Evolutionary conservation across 805 yeast genomes (phyloP).

Genomic region (Wickerhamiella galacta): DNA sequence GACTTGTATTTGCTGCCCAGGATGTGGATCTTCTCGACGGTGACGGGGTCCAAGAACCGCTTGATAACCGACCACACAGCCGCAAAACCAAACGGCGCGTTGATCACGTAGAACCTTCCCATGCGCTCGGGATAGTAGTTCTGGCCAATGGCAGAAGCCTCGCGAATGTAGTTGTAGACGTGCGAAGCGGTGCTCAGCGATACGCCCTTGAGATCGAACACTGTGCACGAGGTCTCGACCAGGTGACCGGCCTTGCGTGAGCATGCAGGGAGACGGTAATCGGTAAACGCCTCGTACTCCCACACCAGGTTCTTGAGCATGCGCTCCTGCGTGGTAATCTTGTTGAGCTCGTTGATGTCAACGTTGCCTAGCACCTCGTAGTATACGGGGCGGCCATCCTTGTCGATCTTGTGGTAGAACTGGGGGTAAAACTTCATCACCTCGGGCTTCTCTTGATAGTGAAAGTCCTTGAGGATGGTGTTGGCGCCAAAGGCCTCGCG

Average conservation of each 20-base stretch:
- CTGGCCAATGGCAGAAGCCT: conserved; percentile 89
- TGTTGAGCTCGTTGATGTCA: conserved; percentile 77
- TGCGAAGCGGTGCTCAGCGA: conserved; percentile 69
- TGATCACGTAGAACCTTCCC: conserved; percentile 93
- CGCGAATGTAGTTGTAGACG: conserved; percentile 76
- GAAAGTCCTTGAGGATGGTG: conserved; percentile 72
- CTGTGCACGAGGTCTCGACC: conserved; percentile 92
- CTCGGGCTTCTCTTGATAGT: conserved; percentile 79
- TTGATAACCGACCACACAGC: conserved; percentile 83
- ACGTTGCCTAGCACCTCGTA: conserved; percentile 87
- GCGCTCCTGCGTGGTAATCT: conserved; percentile 86
- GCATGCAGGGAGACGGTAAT: conserved; percentile 81
- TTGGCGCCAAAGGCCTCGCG: conserved; percentile 73
- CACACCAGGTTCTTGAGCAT: conserved; percentile 91
- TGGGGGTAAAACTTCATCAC: conserved; percentile 89
- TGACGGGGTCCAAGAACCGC: conserved; percentile 92
- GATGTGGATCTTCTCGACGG: conserved; percentile 86
- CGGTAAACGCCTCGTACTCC: conserved; percentile 89
- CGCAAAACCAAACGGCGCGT: conserved; percentile 94
- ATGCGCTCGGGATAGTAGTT: conserved; percentile 97
- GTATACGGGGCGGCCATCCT: conserved; percentile 92
- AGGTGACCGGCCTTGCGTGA: conserved; percentile 64
- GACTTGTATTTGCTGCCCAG: conserved; percentile 62
- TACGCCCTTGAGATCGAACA: conserved; percentile 87
- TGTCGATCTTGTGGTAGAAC: conserved; percentile 93